phyloP scores from a whole-genome alignment of 2,329 filamentous ascomycete genomes.

The Fusarium sp. region DNA sequence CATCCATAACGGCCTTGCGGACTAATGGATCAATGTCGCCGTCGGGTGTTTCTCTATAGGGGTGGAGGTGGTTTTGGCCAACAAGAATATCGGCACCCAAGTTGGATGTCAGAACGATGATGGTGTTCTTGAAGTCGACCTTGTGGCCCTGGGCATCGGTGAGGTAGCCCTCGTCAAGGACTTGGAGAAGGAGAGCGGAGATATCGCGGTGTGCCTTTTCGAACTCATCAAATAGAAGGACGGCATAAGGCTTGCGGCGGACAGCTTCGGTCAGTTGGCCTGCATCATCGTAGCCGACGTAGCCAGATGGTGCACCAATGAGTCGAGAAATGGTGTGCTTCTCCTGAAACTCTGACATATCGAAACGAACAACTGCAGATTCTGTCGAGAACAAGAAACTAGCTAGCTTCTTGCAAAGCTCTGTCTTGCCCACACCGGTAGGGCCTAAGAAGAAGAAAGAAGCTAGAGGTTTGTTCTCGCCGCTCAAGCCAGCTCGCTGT shows the following conservation, averaged over 20 bases:
- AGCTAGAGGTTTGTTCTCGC: slow-evolving; percentile 89
- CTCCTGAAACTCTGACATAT: slow-evolving; percentile 98
- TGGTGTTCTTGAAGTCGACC: slow-evolving; percentile 95
- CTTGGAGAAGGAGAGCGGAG: slow-evolving; percentile 89
- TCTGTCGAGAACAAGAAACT: slow-evolving; percentile 94
- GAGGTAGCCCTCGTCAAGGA: slow-evolving; percentile 94
- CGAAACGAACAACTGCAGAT: slow-evolving; percentile 89
- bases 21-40: slow-evolving; percentile 79
- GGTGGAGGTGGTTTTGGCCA: slow-evolving; percentile 73
- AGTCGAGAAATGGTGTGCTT: slow-evolving; percentile 95
- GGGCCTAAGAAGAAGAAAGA: slow-evolving; percentile 98
- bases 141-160: slow-evolving; percentile 97
- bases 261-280: slow-evolving; percentile 97
- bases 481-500: slow-evolving; percentile 90
- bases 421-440: slow-evolving; percentile 96
- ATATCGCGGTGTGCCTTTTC: slow-evolving; percentile 98
- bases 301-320: slow-evolving; percentile 92
- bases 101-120: slow-evolving; percentile 96
- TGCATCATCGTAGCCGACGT: slow-evolving; percentile 96
- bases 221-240: slow-evolving; percentile 95
- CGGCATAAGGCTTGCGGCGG: slow-evolving; percentile 92
- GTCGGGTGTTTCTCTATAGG: slow-evolving; percentile 69
- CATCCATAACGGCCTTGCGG: slow-evolving; percentile 86
- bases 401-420: slow-evolving; percentile 96
- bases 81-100: slow-evolving; percentile 93